Evolutionary conservation across 805 yeast species (phyloP), one percentile per base, ranked within the genome.

Genomic region (Ogataea glucozyma): DNA sequence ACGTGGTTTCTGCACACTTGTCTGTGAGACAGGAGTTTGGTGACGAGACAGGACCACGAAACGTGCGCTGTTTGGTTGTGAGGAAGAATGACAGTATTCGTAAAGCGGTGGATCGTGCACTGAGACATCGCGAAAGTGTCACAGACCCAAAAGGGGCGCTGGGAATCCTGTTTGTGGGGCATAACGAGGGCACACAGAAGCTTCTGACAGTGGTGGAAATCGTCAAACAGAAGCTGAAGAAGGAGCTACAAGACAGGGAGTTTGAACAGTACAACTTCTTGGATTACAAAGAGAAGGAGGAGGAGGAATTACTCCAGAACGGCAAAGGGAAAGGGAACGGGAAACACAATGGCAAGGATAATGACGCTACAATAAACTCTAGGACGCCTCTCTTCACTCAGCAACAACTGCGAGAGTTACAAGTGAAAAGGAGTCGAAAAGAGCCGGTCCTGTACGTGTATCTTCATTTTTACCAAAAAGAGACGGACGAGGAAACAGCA

Each of bases 161-260:
- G 6, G 54, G 54, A 8, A n/a, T 56, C 2, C 31, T 61, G 6
- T 40, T 61, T 10, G 41, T 46, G 19, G 48, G 54, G 1, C 31
- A 44, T 21, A 51, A 52, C 19, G 58, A 54, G 26, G 46, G 47
- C 1, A 53, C 61, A 12, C 66, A 61, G 37, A 62, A 62, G 38
- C 41, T 62, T 48, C 40, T 63, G 5, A 53, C 63, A 1, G 47
- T 63, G 6, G 43, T 54, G 8, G 67, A 63, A 33, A 60, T 63
- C 2, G 36, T 62, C 23, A 63, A 63, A 42, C 62, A 61, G 36
- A 58, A 58, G 38, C 10, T 58, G 6, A 18, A 8, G 30, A 41
- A 6, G 30, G 27, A 10, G 19, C 38, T 12, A 26, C 10, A 20
- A 26, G 18, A 29, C 3, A 21, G 37, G 33, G 24, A 35, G 17